Evolutionary conservation across 441 rosid genomes (phyloP).

Genomic region (Pelargonium citronellum): DNA sequence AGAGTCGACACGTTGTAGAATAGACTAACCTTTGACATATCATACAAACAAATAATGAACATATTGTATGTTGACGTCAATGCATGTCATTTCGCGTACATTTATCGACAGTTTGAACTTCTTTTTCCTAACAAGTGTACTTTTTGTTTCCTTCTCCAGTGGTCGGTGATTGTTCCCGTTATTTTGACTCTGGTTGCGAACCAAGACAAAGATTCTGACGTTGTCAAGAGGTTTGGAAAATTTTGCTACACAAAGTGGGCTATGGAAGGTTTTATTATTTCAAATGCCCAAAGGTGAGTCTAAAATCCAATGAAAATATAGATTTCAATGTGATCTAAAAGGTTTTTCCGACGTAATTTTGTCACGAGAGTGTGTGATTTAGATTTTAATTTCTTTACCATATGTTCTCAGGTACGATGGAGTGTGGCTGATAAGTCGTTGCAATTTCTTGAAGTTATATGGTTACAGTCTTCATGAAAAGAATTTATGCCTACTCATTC

Average conservation of each 20-base stretch:
- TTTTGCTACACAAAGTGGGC: slow-evolving; percentile 60
- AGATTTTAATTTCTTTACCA: neutral
- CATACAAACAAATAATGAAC: too few species aligned
- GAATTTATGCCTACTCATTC: slow-evolving; percentile 38
- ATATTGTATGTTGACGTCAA: too few species aligned
- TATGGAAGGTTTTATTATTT: slow-evolving; percentile 55
- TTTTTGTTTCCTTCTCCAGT: slow-evolving; percentile 29
- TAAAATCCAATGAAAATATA: neutral
- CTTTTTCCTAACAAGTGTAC: neutral
- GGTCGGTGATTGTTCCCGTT: slow-evolving; percentile 59
- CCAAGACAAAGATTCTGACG: slow-evolving; percentile 38
- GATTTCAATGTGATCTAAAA: neutral
- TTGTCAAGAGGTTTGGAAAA: slow-evolving; percentile 36
- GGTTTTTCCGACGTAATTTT: neutral
- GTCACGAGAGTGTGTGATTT: neutral
- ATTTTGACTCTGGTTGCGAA: slow-evolving; percentile 51
- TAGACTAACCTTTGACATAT: too few species aligned
- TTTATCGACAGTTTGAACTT: too few species aligned
- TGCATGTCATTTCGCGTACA: too few species aligned
- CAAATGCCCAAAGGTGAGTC: slow-evolving; percentile 46
- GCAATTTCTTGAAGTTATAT: slow-evolving; percentile 33
- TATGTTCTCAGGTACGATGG: slow-evolving; percentile 39
- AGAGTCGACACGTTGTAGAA: too few species aligned
- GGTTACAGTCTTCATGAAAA: slow-evolving; percentile 47
- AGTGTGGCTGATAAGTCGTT: slow-evolving; percentile 53